Evolutionary conservation across 371 early-diverging fungal genomes (phyloP), one percentile per base, ranked within the genome.

Genomic region (Parasitella parasitica): DNA sequence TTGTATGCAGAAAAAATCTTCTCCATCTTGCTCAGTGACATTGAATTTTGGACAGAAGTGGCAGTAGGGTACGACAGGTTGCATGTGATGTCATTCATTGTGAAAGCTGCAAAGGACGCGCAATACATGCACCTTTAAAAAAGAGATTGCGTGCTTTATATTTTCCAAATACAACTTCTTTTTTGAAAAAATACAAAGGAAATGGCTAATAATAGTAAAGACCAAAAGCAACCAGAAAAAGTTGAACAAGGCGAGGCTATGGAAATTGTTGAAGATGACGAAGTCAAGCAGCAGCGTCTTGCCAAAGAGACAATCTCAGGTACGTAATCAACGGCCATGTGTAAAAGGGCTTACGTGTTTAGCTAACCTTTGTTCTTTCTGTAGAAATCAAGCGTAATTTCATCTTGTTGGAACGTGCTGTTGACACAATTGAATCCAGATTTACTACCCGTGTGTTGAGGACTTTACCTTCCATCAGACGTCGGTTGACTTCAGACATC

Each of bases 361-460:
- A 8, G n/a, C 7, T 11, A 5, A 48, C 24, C 12, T 16, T 38
- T 13, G 9, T 39, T 12, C 3, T 38, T 6, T 39, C 15, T 60
- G 34, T 70, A 97, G 97, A 97, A 70, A 81, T 95, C 58, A 90
- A 90, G 70, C 90, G 91, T 60, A 91, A 91, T 72, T 84, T 94
- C 70, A 55, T 68, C 24, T 77, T 96, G 38, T 73, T 97, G 66
- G 93, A 94, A 69, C 83, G 91, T 55, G 91, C 92, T 36, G 96
- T 93, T 3, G 80, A 90, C 16, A 86, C 91, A 3, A 77, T 91
- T 43, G 98, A 97, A 73, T 70, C 90, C 28, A 89, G 96, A 36
- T 97, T 91, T 71, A 90, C 90, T 9, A 89, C 93, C 13, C 90
- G 98, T 55, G 97, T 91, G 6, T 66, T 97, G 58, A 86, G 98